Evolutionary conservation across 1,139 yeast species (phyloP).

Genomic region (Arxiozyma slooffiae): DNA sequence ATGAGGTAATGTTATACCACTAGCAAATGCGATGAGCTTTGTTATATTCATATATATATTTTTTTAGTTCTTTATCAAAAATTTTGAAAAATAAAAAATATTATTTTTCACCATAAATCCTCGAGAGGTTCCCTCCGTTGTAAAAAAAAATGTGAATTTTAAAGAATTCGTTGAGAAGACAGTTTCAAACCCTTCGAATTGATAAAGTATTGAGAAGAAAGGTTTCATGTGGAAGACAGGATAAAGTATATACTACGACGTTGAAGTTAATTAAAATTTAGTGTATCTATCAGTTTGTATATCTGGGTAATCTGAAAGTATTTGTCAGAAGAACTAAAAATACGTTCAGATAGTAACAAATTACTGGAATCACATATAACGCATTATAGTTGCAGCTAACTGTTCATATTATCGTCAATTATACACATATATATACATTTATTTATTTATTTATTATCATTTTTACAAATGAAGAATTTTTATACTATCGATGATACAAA

Average conservation of each 20-base stretch:
- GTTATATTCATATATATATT: too few species aligned
- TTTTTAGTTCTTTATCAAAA: neutral
- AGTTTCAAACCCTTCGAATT: too few species aligned
- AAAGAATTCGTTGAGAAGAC: neutral
- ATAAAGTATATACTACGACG: neutral
- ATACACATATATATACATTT: neutral
- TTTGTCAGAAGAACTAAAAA: neutral
- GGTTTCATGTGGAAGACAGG: too few species aligned
- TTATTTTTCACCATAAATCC: neutral
- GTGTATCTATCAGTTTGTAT: neutral
- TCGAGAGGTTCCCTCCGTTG: neutral
- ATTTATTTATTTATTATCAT: neutral
- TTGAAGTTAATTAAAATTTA: too few species aligned
- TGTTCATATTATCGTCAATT: neutral
- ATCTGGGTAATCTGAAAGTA: too few species aligned
- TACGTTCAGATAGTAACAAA: neutral
- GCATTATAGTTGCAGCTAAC: neutral
- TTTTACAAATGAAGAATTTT: constrained; percentile 4
- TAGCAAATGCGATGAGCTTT: neutral
- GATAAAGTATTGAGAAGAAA: too few species aligned
- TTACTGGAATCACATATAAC: neutral
- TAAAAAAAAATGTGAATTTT: too few species aligned
- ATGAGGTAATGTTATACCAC: neutral
- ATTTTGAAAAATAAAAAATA: neutral
- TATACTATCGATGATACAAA: constrained; percentile 5